Evolutionary conservation across 768 basidiomycete genomes (phyloP).

Genomic region (Auricularia sp.): DNA sequence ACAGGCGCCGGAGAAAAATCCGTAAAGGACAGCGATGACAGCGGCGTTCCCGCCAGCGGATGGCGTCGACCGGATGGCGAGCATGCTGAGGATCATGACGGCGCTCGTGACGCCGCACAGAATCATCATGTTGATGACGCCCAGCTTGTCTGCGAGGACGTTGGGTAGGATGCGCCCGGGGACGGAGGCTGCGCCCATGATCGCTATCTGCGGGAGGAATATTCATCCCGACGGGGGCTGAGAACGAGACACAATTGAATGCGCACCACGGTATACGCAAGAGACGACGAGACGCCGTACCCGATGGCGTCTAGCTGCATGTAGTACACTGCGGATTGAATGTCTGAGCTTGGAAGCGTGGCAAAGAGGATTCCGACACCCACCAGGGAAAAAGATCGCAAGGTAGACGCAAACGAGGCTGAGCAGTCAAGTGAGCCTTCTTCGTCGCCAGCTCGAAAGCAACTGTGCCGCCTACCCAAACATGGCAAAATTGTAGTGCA

Average conservation of each 20-base stretch:
- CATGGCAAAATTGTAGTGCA: neutral
- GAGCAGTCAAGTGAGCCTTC: neutral
- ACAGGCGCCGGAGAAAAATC: conserved; percentile 12
- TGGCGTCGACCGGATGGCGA: conserved; percentile 2
- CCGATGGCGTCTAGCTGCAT: neutral
- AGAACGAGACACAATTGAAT: neutral
- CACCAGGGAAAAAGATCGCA: neutral
- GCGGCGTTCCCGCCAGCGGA: conserved; percentile 2
- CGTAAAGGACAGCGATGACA: conserved; percentile 8
- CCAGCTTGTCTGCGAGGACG: conserved; percentile 21
- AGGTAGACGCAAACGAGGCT: neutral
- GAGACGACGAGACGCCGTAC: neutral
- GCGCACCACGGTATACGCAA: neutral
- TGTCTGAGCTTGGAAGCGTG: neutral
- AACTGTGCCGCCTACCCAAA: neutral
- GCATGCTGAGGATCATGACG: conserved; percentile 7
- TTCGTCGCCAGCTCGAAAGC: neutral
- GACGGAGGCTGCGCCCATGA: neutral
- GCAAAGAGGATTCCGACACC: no score
- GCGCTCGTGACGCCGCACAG: neutral
- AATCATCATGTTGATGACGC: conserved; percentile 15
- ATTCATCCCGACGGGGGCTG: neutral
- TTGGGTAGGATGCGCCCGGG: neutral
- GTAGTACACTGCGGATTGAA: neutral
- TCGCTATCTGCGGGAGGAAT: neutral